phyloP scores from a whole-genome alignment of 2,329 filamentous ascomycete species.

The Alternaria ethzedia region DNA sequence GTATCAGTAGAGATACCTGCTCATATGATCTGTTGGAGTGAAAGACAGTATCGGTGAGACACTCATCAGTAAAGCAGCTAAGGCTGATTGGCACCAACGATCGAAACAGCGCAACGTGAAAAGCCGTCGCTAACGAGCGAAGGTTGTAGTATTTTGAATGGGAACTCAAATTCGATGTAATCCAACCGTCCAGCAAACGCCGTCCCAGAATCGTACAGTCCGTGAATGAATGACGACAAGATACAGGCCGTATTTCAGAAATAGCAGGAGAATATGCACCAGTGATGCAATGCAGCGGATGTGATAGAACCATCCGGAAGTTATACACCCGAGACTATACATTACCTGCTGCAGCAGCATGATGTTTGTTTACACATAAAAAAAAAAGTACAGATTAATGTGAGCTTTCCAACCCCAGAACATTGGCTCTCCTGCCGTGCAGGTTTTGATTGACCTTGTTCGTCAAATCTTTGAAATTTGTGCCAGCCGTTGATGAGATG shows the following conservation, averaged over 20 bases:
- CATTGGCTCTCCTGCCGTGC: slow-evolving; percentile 54
- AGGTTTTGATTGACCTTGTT: slow-evolving; percentile 55
- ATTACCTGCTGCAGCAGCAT: slow-evolving; percentile 36
- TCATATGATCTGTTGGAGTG: background rate
- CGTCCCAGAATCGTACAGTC: slow-evolving; percentile 28
- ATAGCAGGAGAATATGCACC: slow-evolving; percentile 7
- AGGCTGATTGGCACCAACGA: background rate
- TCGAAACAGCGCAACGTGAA: background rate
- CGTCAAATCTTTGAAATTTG: slow-evolving; percentile 53
- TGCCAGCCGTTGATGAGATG: slow-evolving; percentile 47
- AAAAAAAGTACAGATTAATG: slow-evolving; percentile 29
- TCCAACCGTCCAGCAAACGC: slow-evolving; percentile 30
- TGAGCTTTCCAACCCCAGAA: slow-evolving; percentile 54
- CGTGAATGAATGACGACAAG: slow-evolving; percentile 27
- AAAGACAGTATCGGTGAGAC: background rate
- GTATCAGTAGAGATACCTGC: background rate
- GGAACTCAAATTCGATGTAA: slow-evolving; percentile 31
- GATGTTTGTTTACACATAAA: slow-evolving; percentile 20
- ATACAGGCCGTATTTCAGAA: slow-evolving; percentile 2
- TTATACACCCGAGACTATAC: slow-evolving; percentile 38
- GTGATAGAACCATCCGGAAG: slow-evolving; percentile 10
- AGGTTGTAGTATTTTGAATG: background rate
- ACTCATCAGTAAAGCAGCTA: background rate
- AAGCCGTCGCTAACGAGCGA: background rate
- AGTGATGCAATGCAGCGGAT: slow-evolving; percentile 36